Evolutionary conservation across 208 protist species (phyloP), one percentile per base, ranked within the genome.

Genomic region (Wallacemonas rigidus): DNA sequence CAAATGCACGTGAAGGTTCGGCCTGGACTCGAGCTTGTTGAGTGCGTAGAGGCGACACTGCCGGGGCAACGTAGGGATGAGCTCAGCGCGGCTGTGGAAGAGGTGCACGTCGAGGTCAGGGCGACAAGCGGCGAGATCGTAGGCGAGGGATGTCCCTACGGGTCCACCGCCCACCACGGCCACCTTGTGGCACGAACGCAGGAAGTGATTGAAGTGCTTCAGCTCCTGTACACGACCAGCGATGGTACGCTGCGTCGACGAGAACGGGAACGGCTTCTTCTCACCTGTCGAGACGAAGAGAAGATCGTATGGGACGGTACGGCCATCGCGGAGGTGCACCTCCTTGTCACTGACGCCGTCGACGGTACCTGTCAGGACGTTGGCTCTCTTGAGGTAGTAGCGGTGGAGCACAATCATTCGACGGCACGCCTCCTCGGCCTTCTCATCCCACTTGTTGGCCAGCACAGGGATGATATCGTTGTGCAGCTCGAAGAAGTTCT

Each of bases 401-500:
- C 92, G 85, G 69, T 97, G 92, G 26, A 94, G 76, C 51, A 90
- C 77, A 71, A 94, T 81, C 72, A 94, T 83, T 11, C 85, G 83
- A 2, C 89, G 86, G 62, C 85, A 90, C 48, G 89, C 85, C 74
- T 93, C 83, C 38, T 82, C 72, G 61, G 88, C 80, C 61, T 84
- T 78, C 9, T 81, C 80, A 2, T 90, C 84, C 88, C 87, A 92
- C 41, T 77, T 71, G 62, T 90, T 89, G 51, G 76, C 69, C 15
- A 91, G 56, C 43, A 93, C 90, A 1, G 88, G 86, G 60, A 94
- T 94, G 61, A 95, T 81, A 55, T 93, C 90, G 65, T 92, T 90
- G 26, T 89, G 93, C 11, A 94, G 76, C 70, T 97, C 90, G 68
- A 85, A 93, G 63, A 87, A 97, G 71, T 95, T 95, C 75, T 97